phyloP scores from a whole-genome alignment of 2,329 filamentous ascomycete species.

The Penicillium thymicola region DNA sequence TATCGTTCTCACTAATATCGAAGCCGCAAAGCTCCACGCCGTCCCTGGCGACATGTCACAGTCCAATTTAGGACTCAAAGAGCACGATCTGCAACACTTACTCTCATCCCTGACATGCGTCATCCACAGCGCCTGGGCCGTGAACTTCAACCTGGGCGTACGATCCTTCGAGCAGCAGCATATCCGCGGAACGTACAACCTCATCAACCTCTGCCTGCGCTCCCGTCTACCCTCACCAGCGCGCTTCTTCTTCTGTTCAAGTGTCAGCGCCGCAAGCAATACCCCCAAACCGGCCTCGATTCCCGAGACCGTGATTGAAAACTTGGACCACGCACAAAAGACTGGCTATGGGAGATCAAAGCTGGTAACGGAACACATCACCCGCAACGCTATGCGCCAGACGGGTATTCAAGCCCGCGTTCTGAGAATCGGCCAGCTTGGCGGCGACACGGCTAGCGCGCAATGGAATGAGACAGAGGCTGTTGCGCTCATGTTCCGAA shows the following conservation, averaged over 20 bases:
- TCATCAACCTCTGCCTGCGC: conserved; percentile 41
- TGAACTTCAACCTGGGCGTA: conserved; percentile 61
- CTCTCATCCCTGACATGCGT: conserved; percentile 49
- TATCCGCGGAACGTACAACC: conserved; percentile 50
- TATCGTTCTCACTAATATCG: conserved; percentile 22
- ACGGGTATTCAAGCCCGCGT: conserved; percentile 29
- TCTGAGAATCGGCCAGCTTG: conserved; percentile 38
- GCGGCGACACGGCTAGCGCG: conserved; percentile 30
- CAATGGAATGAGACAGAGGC: conserved; percentile 36
- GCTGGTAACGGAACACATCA: conserved; percentile 39
- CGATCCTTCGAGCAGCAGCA: conserved; percentile 55
- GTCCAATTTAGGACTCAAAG: conserved; percentile 48
- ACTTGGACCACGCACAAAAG: conserved; percentile 39
- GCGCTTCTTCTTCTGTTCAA: conserved; percentile 52
- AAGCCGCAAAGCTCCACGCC: conserved; percentile 44
- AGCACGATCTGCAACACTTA: conserved; percentile 42
- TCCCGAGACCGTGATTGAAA: conserved; percentile 35
- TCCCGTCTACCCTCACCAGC: conserved; percentile 31
- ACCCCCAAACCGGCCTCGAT: conserved; percentile 32
- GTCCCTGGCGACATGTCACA: conserved; percentile 49
- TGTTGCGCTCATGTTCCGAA: conserved; percentile 53
- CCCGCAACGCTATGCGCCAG: conserved; percentile 27
- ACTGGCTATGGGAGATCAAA: conserved; percentile 47
- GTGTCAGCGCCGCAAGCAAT: conserved; percentile 45
- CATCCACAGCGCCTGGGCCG: conserved; percentile 63